Percentiles rank a stretch among this genome's conserved stretches.
These are phyloP conservation scores for Colletotrichum sp. DNA, from an alignment of 2,329 filamentous ascomycete species.

Conservation along the genomic window DNA sequence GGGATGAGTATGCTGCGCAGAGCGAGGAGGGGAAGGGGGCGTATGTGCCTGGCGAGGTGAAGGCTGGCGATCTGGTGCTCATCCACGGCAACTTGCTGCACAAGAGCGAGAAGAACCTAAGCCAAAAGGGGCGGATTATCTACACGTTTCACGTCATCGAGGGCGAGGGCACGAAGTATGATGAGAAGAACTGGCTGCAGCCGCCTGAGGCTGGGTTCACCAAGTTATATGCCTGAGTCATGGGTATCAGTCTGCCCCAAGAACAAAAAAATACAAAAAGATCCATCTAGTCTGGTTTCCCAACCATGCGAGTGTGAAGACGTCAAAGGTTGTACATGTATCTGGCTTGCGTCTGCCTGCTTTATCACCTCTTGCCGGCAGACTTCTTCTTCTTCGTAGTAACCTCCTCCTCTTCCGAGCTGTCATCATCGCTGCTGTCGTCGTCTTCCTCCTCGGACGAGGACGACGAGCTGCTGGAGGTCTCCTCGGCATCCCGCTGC, in stretches of 20 bases:
- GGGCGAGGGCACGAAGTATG: slow-evolving; percentile 75
- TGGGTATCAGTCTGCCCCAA: slow-evolving; percentile 14
- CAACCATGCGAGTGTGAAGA: background rate
- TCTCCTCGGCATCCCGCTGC: slow-evolving; percentile 34
- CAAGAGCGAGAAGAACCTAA: slow-evolving; percentile 93
- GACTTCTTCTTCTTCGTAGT: background rate
- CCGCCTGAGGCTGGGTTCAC: slow-evolving; percentile 83
- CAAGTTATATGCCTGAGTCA: slow-evolving; percentile 53
- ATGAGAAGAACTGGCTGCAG: slow-evolving; percentile 92
- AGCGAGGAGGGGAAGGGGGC: slow-evolving; percentile 52
- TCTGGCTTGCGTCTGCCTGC: background rate
- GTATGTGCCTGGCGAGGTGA: slow-evolving; percentile 85
- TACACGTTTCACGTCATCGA: slow-evolving; percentile 99
- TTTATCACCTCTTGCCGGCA: background rate
- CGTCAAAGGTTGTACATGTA: background rate
- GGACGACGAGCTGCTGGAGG: slow-evolving; percentile 47
- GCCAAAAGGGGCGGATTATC: slow-evolving; percentile 85
- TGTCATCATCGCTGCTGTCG: slow-evolving; percentile 29
- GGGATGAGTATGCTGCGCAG: slow-evolving; percentile 51
- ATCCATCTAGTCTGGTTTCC: background rate
- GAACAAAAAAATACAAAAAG: background rate
- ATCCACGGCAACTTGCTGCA: slow-evolving; percentile 97
- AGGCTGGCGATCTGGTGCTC: slow-evolving; percentile 86
- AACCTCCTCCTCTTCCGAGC: slow-evolving; percentile 27
- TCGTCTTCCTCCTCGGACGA: slow-evolving; percentile 37